Evolutionary conservation across 202 grass and related monocot species (phyloP).

Genomic region (Elaeis oleifera): DNA sequence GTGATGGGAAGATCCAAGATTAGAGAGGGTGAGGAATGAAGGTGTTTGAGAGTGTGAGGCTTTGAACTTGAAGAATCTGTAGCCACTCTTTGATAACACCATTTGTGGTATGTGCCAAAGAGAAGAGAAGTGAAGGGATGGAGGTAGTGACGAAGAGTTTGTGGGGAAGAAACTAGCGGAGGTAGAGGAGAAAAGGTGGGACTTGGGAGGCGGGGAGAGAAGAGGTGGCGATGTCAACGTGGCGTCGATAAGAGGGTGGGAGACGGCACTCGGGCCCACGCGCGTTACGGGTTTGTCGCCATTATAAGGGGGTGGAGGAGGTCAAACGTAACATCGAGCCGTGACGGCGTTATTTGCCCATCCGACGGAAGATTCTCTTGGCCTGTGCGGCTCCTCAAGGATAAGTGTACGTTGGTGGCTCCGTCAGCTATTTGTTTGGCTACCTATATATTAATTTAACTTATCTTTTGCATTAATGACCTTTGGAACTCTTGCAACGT

Average conservation of each 20-base stretch:
- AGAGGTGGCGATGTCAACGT: background rate
- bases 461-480: too few species aligned
- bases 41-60: background rate
- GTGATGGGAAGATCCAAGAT: too few species aligned
- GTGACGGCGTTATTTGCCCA: too few species aligned
- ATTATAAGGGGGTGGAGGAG: background rate
- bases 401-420: too few species aligned
- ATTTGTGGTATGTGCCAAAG: conserved; percentile 22
- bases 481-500: too few species aligned
- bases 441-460: too few species aligned
- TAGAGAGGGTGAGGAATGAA: too few species aligned
- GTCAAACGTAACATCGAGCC: too few species aligned
- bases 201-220: background rate
- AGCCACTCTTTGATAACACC: conserved; percentile 27
- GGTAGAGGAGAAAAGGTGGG: background rate
- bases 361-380: too few species aligned
- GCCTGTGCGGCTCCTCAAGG: too few species aligned
- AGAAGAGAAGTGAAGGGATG: background rate
- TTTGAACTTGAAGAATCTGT: conserved; percentile 38
- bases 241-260: conserved; percentile 16
- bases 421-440: too few species aligned
- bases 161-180: background rate
- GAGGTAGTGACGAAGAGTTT: background rate
- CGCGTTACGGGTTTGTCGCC: conserved; percentile 3
- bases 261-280: conserved; percentile 30